Base-by-base conservation (phyloP, 2,329 filamentous ascomycete species). In the Cryphonectria nitschkei region DNA sequence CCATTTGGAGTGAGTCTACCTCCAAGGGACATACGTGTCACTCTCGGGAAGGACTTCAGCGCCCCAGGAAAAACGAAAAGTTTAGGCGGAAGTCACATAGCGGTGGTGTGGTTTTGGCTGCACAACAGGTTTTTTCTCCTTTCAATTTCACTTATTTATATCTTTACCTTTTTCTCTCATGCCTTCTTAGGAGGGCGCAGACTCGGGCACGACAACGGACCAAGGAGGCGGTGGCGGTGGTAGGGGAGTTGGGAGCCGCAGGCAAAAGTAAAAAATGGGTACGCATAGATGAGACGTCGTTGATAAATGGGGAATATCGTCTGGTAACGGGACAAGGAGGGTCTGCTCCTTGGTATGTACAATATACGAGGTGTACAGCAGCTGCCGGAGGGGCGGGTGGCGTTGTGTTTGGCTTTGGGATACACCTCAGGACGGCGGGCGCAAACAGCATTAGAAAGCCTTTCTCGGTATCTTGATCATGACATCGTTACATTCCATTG, bases 401-500 rank as follows among this genome's bases (percentile, higher is more conserved):
- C 46, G 46, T 50, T 50, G 26, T 58, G 58, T 52, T 60, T 52
- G 37, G 32, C 54, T 61, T 67, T 56, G 52, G 65, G 65, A 34
- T 7, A 61, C 41, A 61, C 22, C n/a, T 58, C 32, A 26, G 34
- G 65, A 54, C 39, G 65, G 34, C n/a, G 22, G 65, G 65, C 54
- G 54, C 54, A 46, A 67, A 60, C 54, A 46, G 65, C 39, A 67
- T 67, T 60, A 67, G 65, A 50, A 50, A 41, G 34, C 50, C 65
- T 67, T 61, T 61, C 19, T 67, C 65, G 34, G 39, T 60, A n/a
- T 43, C 16, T 26, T 32, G 50, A 32, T 50, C 50, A 60, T 65
- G 32, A 67, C 9, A 32, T 39, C 54, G 65, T 56, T 37, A 39
- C 60, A 67, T 50, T 37, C n/a, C 62, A 68, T 29, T 26, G 29